phyloP scores from a whole-genome alignment of 805 yeast genomes.

The Starmerella vitae region DNA sequence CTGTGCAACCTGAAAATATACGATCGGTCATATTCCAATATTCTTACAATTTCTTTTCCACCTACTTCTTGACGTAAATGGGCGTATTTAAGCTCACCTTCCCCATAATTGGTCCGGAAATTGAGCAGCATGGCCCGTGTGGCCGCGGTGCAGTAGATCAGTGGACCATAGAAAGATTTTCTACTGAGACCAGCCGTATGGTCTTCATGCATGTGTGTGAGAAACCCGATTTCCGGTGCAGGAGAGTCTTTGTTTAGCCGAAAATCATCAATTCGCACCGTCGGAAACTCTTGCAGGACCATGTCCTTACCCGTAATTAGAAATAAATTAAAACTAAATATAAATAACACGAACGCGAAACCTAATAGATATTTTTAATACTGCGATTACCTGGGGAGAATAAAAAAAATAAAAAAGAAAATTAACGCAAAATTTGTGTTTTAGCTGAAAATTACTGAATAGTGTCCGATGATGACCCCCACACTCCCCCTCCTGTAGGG shows the following conservation, averaged over 20 bases:
- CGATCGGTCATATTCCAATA: conserved; percentile 13
- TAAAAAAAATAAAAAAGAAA: too few relatives aligned
- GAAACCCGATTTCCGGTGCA: conserved; percentile 25
- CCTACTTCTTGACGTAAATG: conserved; percentile 20
- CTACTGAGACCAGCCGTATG: conserved; percentile 38
- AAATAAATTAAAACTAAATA: too few relatives aligned
- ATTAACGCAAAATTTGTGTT: too few relatives aligned
- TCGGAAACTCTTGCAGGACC: conserved; percentile 36
- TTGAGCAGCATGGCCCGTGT: conserved; percentile 27
- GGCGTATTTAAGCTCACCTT: conserved; percentile 18
- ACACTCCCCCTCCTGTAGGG: too few relatives aligned
- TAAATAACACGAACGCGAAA: too few relatives aligned
- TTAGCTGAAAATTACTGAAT: too few relatives aligned
- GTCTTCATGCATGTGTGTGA: conserved; percentile 45
- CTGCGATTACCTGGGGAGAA: too few relatives aligned
- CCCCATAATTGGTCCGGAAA: conserved; percentile 15
- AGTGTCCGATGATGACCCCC: too few relatives aligned
- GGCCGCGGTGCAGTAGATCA: conserved; percentile 36
- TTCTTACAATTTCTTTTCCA: conserved; percentile 19
- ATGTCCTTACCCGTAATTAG: too few relatives aligned
- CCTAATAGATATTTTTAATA: too few relatives aligned
- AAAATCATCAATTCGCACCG: conserved; percentile 31
- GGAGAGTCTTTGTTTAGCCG: conserved; percentile 12
- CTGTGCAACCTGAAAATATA: conserved; percentile 12
- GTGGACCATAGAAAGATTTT: conserved; percentile 28